Evolutionary conservation across 495 filamentous ascomycete species (phyloP).

Genomic region (Penicillium dipodomyicola): DNA sequence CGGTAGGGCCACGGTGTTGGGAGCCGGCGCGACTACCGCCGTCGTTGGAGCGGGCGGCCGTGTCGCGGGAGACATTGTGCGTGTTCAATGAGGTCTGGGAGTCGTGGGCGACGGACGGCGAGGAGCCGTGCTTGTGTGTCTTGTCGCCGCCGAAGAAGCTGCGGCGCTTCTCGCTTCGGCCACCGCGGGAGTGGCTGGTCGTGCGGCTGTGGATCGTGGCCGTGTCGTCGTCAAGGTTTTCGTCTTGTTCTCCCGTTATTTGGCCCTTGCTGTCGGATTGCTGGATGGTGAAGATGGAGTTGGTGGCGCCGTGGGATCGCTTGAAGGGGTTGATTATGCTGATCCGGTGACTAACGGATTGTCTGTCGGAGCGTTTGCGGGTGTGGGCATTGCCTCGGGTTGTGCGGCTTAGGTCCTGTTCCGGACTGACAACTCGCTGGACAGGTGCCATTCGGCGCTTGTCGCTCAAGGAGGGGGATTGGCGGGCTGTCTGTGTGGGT

Average conservation of each 20-base stretch:
- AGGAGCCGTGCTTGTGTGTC: slow-evolving; percentile 36
- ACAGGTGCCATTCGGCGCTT: slow-evolving; percentile 24
- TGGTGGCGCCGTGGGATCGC: slow-evolving; percentile 38
- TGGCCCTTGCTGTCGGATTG: slow-evolving; percentile 27
- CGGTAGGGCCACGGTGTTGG: slow-evolving; percentile 28
- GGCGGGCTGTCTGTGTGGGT: slow-evolving; percentile 24
- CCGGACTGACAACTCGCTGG: slow-evolving; percentile 38
- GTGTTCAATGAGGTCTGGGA: slow-evolving; percentile 25
- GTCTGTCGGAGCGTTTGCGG: slow-evolving; percentile 38
- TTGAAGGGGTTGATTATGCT: slow-evolving; percentile 51
- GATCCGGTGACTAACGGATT: slow-evolving; percentile 47
- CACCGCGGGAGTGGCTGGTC: slow-evolving; percentile 41
- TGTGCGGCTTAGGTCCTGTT: slow-evolving; percentile 39
- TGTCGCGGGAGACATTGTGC: slow-evolving; percentile 33
- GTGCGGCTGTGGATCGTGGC: slow-evolving; percentile 47
- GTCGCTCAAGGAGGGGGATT: slow-evolving; percentile 25
- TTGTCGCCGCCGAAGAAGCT: slow-evolving; percentile 45
- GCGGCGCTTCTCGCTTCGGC: slow-evolving; percentile 38
- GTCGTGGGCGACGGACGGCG: slow-evolving; percentile 37
- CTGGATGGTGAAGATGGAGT: slow-evolving; percentile 39
- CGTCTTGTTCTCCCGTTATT: slow-evolving; percentile 24
- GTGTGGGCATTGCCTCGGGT: slow-evolving; percentile 31
- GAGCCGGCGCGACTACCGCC: slow-evolving; percentile 34
- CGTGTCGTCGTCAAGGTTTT: slow-evolving; percentile 38
- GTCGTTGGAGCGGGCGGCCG: slow-evolving; percentile 34